Evolutionary conservation across 2,329 filamentous ascomycete genomes (phyloP), one percentile per base, ranked within the genome.

Genomic region (Alternaria postmessia): DNA sequence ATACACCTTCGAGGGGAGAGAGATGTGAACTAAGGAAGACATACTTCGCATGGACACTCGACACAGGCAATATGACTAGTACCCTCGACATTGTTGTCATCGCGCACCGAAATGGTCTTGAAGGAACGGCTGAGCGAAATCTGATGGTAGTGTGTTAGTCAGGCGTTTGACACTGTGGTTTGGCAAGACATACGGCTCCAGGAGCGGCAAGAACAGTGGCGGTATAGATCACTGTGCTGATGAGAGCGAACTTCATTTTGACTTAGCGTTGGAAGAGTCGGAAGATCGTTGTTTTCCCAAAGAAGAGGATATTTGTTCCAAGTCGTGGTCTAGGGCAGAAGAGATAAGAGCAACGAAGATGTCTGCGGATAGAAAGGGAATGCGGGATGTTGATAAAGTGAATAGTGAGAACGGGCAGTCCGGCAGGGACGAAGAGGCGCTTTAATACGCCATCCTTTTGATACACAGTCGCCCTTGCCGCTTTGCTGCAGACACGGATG

Each of bases 81-180:
- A 20, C 34, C 47, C 18, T 34, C 30, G 34, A 26, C 20, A 30
- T 24, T 47, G n/a, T 51, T 44, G 7, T 38, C 41, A 9, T 59
- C 52, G 26, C 52, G 52, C 7, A 26, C 20, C 24, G 39, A 30
- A 3, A 59, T 22, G 7, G 57, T 46, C 39, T 56, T 59, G 52
- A 59, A 59, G 7, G 57, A 56, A 5, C 57, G 52, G 3, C 46
- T 56, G 52, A 59, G 57, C 0, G 57, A 59, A 16, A 59, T 38
- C 57, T 56, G 24, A 20, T 7, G 30, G 20, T 14, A 28, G 1
- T 3, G 8, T n/a, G 26, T 59, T 39, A 56, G 46, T 18, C 3
- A 8, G 16, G n/a, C 20, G n/a, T 5, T 14, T 26, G 32, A 18
- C 3, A 3, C 0, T 8, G 46, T 11, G 51, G 55, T 7, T 5